Conservation (phyloP, 495 filamentous ascomycete genomes). For the Penicillium herquei region DNA sequence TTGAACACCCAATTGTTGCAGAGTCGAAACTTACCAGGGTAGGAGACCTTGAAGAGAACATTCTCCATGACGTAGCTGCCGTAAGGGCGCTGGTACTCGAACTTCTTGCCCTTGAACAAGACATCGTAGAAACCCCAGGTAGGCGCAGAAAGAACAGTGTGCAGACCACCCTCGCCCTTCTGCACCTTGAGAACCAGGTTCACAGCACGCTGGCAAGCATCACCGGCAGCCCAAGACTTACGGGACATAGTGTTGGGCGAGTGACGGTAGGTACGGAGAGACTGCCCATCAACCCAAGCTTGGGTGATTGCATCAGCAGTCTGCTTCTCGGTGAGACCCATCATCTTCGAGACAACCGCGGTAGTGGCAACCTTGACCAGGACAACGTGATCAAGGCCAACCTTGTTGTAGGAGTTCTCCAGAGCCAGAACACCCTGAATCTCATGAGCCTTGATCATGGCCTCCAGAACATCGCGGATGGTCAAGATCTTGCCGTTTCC, state of each 20-base stretch:
- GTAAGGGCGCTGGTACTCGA: conserved; percentile 92
- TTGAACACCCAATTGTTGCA: neutral
- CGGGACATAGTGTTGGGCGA: conserved; percentile 98
- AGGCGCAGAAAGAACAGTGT: conserved; percentile 89
- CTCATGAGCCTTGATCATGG: conserved; percentile 99
- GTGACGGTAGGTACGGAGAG: conserved; percentile 93
- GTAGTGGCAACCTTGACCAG: conserved; percentile 96
- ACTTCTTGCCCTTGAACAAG: conserved; percentile 91
- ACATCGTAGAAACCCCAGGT: conserved; percentile 99
- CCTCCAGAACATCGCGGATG: conserved; percentile 88
- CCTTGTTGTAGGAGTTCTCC: conserved; percentile 98
- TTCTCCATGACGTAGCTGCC: conserved; percentile 99
- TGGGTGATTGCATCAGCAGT: conserved; percentile 94
- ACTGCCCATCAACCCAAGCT: conserved; percentile 96
- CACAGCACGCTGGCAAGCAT: conserved; percentile 94
- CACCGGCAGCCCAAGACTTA: conserved; percentile 98
- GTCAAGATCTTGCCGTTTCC: conserved; percentile 84
- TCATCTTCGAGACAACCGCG: conserved; percentile 90
- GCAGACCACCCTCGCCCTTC: conserved; percentile 84
- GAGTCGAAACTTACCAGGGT: conserved; percentile 63
- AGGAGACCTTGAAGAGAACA: conserved; percentile 98
- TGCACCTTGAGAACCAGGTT: conserved; percentile 93
- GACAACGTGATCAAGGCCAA: conserved; percentile 95
- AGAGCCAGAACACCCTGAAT: conserved; percentile 96
- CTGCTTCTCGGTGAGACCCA: conserved; percentile 84